A percentile compares a stretch with the other conserved stretches of the same genome.
These are phyloP conservation scores for Claviceps africana DNA, from an alignment of 2,329 filamentous ascomycete species.

Conservation along the genomic window DNA sequence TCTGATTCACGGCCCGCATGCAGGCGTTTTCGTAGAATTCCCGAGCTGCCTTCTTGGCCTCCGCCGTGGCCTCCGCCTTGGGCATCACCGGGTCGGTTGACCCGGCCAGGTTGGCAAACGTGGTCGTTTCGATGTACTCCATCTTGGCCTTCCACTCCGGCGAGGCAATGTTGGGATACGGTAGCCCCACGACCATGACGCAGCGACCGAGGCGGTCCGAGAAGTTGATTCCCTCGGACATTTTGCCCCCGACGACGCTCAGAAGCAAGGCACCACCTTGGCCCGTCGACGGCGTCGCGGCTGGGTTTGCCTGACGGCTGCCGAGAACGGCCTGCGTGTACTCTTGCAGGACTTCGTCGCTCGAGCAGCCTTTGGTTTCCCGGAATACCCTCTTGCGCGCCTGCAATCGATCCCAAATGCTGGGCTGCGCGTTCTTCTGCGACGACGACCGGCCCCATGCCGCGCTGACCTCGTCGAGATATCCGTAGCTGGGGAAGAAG, in stretches of 20 bases:
- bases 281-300: not conserved
- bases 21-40: slow-evolving; percentile 91
- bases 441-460: slow-evolving; percentile 37
- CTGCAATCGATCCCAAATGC: slow-evolving; percentile 45
- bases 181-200: slow-evolving; percentile 81
- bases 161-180: slow-evolving; percentile 80
- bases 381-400: slow-evolving; percentile 49
- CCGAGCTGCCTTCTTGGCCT: slow-evolving; percentile 44
- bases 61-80: slow-evolving; percentile 14
- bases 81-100: slow-evolving; percentile 5
- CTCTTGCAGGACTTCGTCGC: slow-evolving; percentile 56
- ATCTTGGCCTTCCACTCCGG: slow-evolving; percentile 90
- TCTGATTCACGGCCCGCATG: slow-evolving; percentile 95
- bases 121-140: slow-evolving; percentile 63
- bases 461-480: slow-evolving; percentile 59
- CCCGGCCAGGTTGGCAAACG: slow-evolving; percentile 21
- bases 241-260: slow-evolving; percentile 83
- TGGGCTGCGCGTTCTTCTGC: slow-evolving; percentile 16
- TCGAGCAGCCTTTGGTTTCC: slow-evolving; percentile 39
- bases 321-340: slow-evolving; percentile 57
- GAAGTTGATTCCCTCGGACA: slow-evolving; percentile 98
- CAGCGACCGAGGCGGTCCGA: slow-evolving; percentile 79
- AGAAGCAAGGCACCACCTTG: slow-evolving; percentile 61
- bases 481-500: slow-evolving; percentile 93
- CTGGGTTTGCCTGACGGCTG: slow-evolving; percentile 5